Evolutionary conservation across 768 basidiomycete species (phyloP).

Genomic region (Boletus rubropictus): DNA sequence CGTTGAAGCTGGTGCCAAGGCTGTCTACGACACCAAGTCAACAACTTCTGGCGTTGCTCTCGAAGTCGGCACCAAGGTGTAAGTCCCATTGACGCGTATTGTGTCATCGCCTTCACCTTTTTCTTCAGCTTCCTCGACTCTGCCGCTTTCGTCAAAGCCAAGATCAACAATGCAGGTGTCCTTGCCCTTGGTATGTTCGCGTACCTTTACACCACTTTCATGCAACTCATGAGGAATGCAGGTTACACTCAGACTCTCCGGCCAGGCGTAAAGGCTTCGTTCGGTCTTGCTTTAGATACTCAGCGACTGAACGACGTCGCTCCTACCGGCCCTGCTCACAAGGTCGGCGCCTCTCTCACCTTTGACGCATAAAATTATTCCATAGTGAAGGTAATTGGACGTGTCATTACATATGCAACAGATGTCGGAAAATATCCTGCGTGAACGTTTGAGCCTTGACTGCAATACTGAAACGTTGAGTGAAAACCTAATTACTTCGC

Average conservation of each 20-base stretch:
- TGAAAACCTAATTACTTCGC: no score
- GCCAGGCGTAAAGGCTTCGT: constrained; percentile 86
- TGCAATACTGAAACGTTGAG: not conserved
- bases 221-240: constrained; percentile 25
- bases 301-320: constrained; percentile 76
- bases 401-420: constrained; percentile 14
- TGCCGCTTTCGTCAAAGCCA: constrained; percentile 93
- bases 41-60: constrained; percentile 81
- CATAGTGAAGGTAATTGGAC: constrained; percentile 17
- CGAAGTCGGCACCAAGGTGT: constrained; percentile 96
- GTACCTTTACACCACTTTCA: not conserved
- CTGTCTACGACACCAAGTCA: constrained; percentile 90
- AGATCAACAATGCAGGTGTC: constrained; percentile 96
- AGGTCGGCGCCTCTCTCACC: constrained; percentile 70
- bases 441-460: not conserved
- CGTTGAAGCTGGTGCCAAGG: constrained; percentile 94
- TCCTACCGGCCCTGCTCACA: constrained; percentile 67
- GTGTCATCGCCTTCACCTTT: not conserved
- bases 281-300: constrained; percentile 94
- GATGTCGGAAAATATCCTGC: not conserved
- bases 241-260: constrained; percentile 92
- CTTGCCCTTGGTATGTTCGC: constrained; percentile 63
- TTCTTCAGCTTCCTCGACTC: constrained; percentile 66
- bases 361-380: constrained; percentile 57
- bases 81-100: constrained; percentile 30